These are phyloP conservation scores for Trypanosoma rangeli DNA, from an alignment of 208 protist species.

Conservation along the genomic window DNA sequence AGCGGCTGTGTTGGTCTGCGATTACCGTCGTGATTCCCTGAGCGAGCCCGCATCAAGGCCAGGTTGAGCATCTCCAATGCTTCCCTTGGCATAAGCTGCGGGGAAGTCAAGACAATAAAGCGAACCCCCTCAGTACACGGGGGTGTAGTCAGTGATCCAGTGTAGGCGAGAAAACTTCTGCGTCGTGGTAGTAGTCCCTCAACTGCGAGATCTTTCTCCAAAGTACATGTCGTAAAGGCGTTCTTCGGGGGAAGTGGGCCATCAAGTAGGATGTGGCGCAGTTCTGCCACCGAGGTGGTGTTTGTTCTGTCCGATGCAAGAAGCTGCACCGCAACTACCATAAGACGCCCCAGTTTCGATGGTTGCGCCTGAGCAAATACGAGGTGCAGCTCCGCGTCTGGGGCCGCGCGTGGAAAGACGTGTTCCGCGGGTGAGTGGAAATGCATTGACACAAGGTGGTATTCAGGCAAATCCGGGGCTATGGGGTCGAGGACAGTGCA, in stretches of 20 bases:
- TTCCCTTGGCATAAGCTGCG: conserved; percentile 50
- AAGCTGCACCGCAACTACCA: conserved; percentile 65
- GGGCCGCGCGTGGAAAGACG: conserved; percentile 46
- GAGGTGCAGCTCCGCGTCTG: conserved; percentile 73
- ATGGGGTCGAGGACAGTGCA: conserved; percentile 64
- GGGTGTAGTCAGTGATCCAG: conserved; percentile 74
- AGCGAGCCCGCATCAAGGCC: conserved; percentile 39
- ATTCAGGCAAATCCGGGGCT: conserved; percentile 28
- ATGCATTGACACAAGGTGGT: conserved; percentile 59
- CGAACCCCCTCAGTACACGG: conserved; percentile 73
- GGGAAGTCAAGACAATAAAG: conserved; percentile 83
- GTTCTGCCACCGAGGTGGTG: conserved; percentile 50
- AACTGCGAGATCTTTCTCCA: conserved; percentile 53
- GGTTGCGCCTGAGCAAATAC: conserved; percentile 36
- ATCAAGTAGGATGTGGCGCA: conserved; percentile 69
- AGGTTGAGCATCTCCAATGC: conserved; percentile 52
- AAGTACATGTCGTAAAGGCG: conserved; percentile 59
- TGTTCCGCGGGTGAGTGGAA: conserved; percentile 71
- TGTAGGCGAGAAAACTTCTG: conserved; percentile 74
- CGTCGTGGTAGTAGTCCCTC: conserved; percentile 41
- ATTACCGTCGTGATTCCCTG: conserved; percentile 56
- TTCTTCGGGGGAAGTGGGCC: conserved; percentile 50
- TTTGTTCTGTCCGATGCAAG: conserved; percentile 51
- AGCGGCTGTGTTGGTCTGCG: conserved; percentile 61
- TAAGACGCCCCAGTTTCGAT: conserved; percentile 19